Conservation (phyloP, 805 yeast species). For the Kregervanrija pseudodelftensis region DNA sequence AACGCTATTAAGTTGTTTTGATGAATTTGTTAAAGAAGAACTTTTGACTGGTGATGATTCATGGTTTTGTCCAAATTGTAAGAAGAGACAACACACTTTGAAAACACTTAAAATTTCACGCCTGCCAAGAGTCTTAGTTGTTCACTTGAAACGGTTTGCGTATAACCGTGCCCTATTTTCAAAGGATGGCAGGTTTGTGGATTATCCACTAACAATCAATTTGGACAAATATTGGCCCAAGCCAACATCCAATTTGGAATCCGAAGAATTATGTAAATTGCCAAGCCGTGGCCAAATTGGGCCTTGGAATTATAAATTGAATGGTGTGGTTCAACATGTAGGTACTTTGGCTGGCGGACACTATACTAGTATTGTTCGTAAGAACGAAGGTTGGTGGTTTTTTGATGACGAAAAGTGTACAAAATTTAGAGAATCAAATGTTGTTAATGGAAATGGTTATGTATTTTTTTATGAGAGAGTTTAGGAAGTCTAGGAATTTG, state of each 20-base stretch:
- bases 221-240: conserved; percentile 72
- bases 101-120: conserved; percentile 70
- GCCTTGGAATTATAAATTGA: conserved; percentile 71
- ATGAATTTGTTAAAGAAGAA: conserved; percentile 72
- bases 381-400: conserved; percentile 69
- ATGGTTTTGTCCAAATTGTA: conserved; percentile 81
- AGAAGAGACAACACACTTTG: conserved; percentile 51
- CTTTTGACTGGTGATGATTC: conserved; percentile 67
- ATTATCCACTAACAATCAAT: conserved; percentile 50
- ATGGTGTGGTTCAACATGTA: conserved; percentile 77
- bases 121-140: conserved; percentile 69
- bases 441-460: conserved; percentile 70
- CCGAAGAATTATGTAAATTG: conserved; percentile 39
- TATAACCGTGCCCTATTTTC: conserved; percentile 35
- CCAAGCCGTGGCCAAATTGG: conserved; percentile 67
- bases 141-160: conserved; percentile 80
- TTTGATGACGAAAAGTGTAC: conserved; percentile 76
- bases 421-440: conserved; percentile 44
- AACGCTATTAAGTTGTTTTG: conserved; percentile 43
- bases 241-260: conserved; percentile 34
- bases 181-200: conserved; percentile 59
- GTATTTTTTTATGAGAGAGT: conserved; percentile 66
- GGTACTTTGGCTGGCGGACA: conserved; percentile 86
- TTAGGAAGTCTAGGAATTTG: too few species aligned
- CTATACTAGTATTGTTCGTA: conserved; percentile 74